Evolutionary conservation across 1,284 basidiomycete species (phyloP), one percentile per base, ranked within the genome.

Genomic region (Trametes sp.): DNA sequence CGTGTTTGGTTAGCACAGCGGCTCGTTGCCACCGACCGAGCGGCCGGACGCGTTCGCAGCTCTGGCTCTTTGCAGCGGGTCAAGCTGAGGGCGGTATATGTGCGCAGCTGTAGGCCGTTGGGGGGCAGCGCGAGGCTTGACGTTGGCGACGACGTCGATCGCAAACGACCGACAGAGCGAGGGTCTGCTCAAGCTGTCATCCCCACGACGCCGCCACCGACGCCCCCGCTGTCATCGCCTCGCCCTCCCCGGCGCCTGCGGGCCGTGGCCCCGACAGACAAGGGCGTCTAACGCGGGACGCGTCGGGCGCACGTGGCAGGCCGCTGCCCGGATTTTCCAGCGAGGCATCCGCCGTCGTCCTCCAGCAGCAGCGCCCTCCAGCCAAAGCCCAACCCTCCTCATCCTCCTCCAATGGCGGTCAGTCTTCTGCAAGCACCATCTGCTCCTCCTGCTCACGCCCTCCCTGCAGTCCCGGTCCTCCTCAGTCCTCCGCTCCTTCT

Each of bases 381-480:
- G 53, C 50, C 54, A 38, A 23, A 53, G 53, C 50, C 54, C 45
- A 23, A 55, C 19, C 54, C 44, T 51, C 58, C 55, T 54, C 24
- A 54, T 38, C 10, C 45, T 57, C 52, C 42, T 63, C 51, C 67
- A 62, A 76, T 76, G 75, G 73, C 74, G 57, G 75, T 76, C 54
- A 69, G 76, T 49, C 19, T 21, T 46, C 36, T 38, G 48, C 45
- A n/a, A n/a, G 49, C 46, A 7, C 26, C 50, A 26, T 26, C 33
- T 31, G 16, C 36, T 57, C 51, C 58, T 50, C 51, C 38, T 44
- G 19, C n/a, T 42, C 28, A 23, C 23, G 11, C 26, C 9, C 19
- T 42, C 28, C 21, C 14, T n/a, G n/a, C 62, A 85, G 84, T 80
- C 79, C 75, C 83, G 84, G 72, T 84, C 80, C 71, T 77, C 82